phyloP scores from a whole-genome alignment of 1,284 basidiomycete genomes.

The Puccinia polysora region DNA sequence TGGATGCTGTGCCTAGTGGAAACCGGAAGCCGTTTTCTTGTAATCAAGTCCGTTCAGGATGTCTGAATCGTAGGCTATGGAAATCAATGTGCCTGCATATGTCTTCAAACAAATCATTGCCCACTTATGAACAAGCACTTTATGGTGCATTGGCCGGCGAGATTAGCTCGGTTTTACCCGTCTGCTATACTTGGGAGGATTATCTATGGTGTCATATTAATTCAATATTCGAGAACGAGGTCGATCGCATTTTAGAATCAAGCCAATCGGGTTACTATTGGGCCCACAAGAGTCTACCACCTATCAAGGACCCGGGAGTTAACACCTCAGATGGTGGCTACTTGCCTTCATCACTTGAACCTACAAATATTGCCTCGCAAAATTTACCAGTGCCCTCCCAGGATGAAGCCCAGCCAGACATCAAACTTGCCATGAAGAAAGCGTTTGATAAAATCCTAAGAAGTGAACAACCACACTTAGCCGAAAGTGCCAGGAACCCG shows the following conservation, averaged over 20 bases:
- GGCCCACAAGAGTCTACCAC: conserved; percentile 27
- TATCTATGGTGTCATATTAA: conserved; percentile 87
- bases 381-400: neutral
- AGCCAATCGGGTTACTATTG: conserved; percentile 39
- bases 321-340: neutral
- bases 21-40: conserved; percentile 49
- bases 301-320: neutral
- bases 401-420: conserved; percentile 1
- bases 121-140: conserved; percentile 71
- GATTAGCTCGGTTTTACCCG: conserved; percentile 65
- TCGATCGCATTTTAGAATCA: conserved; percentile 57
- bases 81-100: conserved; percentile 73
- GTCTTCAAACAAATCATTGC: conserved; percentile 66
- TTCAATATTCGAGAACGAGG: conserved; percentile 74
- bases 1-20: conserved; percentile 60
- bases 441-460: conserved; percentile 28
- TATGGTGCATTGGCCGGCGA: conserved; percentile 87
- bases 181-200: conserved; percentile 87
- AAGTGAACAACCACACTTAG: conserved; percentile 42
- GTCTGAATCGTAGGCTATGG: conserved; percentile 66
- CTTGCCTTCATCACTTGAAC: neutral
- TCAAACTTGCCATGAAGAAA: conserved; percentile 36
- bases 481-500: conserved; percentile 66
- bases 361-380: neutral
- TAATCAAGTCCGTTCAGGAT: conserved; percentile 31